Conservation (phyloP, 345 rosid genomes). For the Citrus australasica region DNA sequence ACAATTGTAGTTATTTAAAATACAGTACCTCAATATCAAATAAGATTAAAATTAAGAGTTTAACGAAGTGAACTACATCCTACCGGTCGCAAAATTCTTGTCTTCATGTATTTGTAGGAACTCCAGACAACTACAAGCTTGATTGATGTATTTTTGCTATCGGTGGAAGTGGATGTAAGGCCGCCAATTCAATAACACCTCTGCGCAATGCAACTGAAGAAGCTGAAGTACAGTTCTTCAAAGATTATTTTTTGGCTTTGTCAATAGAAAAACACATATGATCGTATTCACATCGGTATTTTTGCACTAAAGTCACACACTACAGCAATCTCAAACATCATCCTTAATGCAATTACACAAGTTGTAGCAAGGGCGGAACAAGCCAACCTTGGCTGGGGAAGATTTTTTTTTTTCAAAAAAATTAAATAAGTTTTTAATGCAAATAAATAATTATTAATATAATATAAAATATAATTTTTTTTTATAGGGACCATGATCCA, state of each 20-base stretch:
- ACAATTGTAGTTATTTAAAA: too few relatives aligned
- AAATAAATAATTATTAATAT: too few relatives aligned
- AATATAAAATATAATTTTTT: too few relatives aligned
- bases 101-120: background rate
- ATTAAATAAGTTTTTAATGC: too few relatives aligned
- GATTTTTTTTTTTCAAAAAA: too few relatives aligned
- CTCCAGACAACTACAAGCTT: background rate
- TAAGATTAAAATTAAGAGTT: background rate
- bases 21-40: too few relatives aligned
- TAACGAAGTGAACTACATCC: background rate
- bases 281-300: background rate
- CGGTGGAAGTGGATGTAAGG: background rate
- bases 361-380: too few relatives aligned
- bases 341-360: too few relatives aligned
- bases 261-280: background rate
- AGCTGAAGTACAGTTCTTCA: background rate
- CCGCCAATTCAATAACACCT: background rate
- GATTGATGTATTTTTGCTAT: background rate
- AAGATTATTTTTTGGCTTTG: background rate
- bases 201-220: background rate
- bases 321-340: too few relatives aligned
- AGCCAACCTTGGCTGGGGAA: too few relatives aligned
- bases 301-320: background rate
- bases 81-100: background rate
- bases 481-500: fast-evolving